Percentiles rank a stretch among this genome's conserved stretches.
Evolutionary conservation across 768 basidiomycete species (phyloP).

Genomic region (Kwoniella heveanensis): DNA sequence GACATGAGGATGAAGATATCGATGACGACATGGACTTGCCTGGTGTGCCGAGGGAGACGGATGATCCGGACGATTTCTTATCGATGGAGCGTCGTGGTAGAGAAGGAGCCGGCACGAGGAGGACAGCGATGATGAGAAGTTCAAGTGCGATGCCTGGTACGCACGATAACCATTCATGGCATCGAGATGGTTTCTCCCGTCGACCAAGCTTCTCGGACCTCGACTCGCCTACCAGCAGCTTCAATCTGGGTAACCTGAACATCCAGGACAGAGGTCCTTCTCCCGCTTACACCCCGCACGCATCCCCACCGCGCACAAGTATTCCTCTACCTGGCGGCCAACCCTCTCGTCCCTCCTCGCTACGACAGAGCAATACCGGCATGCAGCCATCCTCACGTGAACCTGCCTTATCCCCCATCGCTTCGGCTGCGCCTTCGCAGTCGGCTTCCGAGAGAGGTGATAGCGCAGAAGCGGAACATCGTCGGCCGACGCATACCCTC

Average conservation of each 20-base stretch:
- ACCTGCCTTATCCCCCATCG: slow-evolving; percentile 40
- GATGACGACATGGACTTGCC: slow-evolving; percentile 34
- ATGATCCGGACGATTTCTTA: slow-evolving; percentile 24
- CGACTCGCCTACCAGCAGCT: slow-evolving; percentile 5
- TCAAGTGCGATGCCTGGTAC: slow-evolving; percentile 45
- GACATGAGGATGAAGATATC: slow-evolving; percentile 28
- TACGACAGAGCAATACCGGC: slow-evolving; percentile 17
- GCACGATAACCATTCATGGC: slow-evolving; percentile 23
- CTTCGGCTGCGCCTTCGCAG: slow-evolving; percentile 38
- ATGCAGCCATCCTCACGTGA: slow-evolving; percentile 24
- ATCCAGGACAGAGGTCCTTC: slow-evolving; percentile 44
- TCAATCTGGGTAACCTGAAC: slow-evolving; percentile 10
- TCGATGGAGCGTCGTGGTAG: slow-evolving; percentile 13
- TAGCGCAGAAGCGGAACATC: slow-evolving; percentile 32
- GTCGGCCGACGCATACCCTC: slow-evolving; percentile 6
- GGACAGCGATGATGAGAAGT: slow-evolving; percentile 19
- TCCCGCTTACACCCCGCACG: slow-evolving; percentile 50
- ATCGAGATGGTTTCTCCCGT: slow-evolving; percentile 36
- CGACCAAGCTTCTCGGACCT: slow-evolving; percentile 25
- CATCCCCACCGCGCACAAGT: slow-evolving; percentile 14
- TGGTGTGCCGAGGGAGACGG: slow-evolving; percentile 24
- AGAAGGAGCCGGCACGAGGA: neutral
- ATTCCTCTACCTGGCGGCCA: slow-evolving; percentile 11
- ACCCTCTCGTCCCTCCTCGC: slow-evolving; percentile 16
- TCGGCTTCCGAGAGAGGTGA: slow-evolving; percentile 38